Evolutionary conservation across 1,284 basidiomycete species (phyloP).

Genomic region (Cutaneotrichosporon arboriforme): DNA sequence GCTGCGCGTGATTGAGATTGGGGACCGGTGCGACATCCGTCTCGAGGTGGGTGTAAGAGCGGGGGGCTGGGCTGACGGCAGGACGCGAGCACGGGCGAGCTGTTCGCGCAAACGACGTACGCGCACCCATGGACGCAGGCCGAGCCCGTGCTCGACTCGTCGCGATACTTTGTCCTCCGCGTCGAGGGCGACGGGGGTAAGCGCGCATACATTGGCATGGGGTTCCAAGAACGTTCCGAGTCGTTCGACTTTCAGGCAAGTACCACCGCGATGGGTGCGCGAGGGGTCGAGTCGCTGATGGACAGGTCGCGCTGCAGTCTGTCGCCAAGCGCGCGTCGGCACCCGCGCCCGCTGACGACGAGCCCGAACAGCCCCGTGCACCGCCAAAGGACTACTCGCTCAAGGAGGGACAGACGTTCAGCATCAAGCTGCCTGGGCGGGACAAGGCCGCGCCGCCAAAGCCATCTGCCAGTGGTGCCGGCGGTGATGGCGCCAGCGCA

Average conservation of each 20-base stretch:
- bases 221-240: conserved; percentile 83
- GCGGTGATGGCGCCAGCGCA: conserved; percentile 15
- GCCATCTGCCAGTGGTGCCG: neutral
- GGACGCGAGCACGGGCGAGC: conserved; percentile 45
- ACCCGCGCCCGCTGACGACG: conserved; percentile 17
- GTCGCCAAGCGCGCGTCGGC: conserved; percentile 69
- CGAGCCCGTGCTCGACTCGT: conserved; percentile 92
- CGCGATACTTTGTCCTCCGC: conserved; percentile 88
- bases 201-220: conserved; percentile 89
- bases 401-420: conserved; percentile 95
- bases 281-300: too few species aligned
- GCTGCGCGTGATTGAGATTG: conserved; percentile 44
- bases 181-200: conserved; percentile 75
- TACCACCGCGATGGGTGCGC: neutral
- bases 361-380: conserved; percentile 54
- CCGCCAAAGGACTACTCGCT: conserved; percentile 92
- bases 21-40: conserved; percentile 41
- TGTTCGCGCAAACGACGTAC: conserved; percentile 90
- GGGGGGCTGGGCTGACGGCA: too few species aligned
- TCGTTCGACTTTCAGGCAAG: conserved; percentile 73
- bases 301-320: conserved; percentile 80
- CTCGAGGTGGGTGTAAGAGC: conserved; percentile 43
- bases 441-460: conserved; percentile 23
- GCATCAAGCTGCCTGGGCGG: conserved; percentile 75
- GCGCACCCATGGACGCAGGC: conserved; percentile 69